Evolutionary conservation across 2,329 filamentous ascomycete species (phyloP).

Genomic region (Lithohypha guttulata): DNA sequence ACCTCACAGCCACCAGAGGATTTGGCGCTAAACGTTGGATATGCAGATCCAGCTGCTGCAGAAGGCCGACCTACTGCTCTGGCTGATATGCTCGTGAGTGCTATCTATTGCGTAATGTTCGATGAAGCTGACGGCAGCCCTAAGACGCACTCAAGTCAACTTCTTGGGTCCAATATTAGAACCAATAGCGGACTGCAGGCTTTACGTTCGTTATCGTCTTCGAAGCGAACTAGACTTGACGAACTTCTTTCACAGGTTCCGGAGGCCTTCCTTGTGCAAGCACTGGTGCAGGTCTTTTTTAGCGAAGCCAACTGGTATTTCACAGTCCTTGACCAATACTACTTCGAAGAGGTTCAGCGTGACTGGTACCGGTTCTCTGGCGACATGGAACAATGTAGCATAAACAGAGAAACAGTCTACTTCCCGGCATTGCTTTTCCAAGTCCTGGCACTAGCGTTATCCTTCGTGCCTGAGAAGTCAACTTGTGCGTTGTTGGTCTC

Average conservation of each 20-base stretch:
- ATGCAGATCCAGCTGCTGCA: too few species aligned
- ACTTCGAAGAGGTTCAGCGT: background rate
- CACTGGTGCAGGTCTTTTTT: background rate
- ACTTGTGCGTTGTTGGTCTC: too few species aligned
- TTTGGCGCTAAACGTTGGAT: too few species aligned
- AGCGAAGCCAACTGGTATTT: conserved; percentile 6
- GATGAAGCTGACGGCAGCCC: too few species aligned
- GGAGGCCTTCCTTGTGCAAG: background rate
- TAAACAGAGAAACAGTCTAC: background rate
- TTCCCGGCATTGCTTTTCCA: conserved; percentile 9
- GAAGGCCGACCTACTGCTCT: too few species aligned
- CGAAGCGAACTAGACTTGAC: background rate
- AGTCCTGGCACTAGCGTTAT: conserved; percentile 7
- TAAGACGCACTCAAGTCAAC: too few species aligned
- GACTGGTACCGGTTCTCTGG: background rate
- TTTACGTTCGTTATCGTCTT: too few species aligned
- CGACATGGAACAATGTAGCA: background rate
- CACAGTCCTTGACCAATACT: conserved; percentile 1
- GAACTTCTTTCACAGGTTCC: background rate
- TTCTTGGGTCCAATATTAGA: too few species aligned
- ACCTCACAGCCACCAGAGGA: too few species aligned
- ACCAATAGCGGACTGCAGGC: too few species aligned
- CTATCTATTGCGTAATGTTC: too few species aligned
- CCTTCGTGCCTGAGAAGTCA: background rate
- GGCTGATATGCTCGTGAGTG: too few species aligned